Conservation (phyloP, 805 yeast genomes). For the Myxozyma melibiosi region DNA sequence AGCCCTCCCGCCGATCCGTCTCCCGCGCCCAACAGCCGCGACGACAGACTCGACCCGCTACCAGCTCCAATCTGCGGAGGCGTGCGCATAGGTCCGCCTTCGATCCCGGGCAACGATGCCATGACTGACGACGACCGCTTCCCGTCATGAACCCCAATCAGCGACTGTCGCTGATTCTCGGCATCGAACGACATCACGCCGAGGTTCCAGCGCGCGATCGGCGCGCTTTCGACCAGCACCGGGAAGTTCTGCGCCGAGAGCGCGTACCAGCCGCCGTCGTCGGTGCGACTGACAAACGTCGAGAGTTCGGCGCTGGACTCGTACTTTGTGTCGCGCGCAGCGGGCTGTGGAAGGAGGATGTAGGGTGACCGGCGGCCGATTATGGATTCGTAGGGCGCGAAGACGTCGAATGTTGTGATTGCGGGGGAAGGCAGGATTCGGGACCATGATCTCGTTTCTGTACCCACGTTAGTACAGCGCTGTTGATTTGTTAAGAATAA, state of each 20-base stretch:
- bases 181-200: constrained; percentile 15
- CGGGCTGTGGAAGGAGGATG: constrained; percentile 46
- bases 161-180: constrained; percentile 10
- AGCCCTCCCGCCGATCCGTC: neutral
- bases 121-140: constrained; percentile 34
- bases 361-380: constrained; percentile 19
- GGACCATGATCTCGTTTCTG: constrained; percentile 32
- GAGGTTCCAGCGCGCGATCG: constrained; percentile 60
- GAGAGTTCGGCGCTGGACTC: constrained; percentile 36
- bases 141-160: constrained; percentile 32
- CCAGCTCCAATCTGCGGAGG: constrained; percentile 12
- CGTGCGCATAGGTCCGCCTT: constrained; percentile 6
- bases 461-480: constrained; percentile 2
- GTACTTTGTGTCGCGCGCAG: constrained; percentile 8
- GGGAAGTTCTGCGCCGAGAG: constrained; percentile 79
- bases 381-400: constrained; percentile 43
- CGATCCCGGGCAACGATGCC: constrained; percentile 19
- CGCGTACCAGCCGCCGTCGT: constrained; percentile 74
- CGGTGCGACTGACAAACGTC: constrained; percentile 68
- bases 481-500: constrained; percentile 37
- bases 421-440: constrained; percentile 25
- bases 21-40: neutral
- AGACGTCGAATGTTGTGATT: constrained; percentile 48
- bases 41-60: neutral
- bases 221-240: constrained; percentile 77